Conservation (phyloP, 1,139 yeast species). For the Hemisphaericaspora xylofermentans region DNA sequence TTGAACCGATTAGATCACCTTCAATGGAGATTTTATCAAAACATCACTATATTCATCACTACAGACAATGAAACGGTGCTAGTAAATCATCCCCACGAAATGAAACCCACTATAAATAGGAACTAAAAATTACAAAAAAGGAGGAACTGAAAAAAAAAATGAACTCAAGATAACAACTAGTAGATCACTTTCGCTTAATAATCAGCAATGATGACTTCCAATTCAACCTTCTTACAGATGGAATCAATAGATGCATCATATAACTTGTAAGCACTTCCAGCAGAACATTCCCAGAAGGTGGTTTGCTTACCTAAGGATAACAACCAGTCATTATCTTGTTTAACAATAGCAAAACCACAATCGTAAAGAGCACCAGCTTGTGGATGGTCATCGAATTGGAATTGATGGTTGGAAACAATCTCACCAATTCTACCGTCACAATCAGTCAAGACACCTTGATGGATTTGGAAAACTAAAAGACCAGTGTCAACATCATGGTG, state of each 20-base stretch:
- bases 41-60: no score
- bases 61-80: no score
- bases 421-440: slow-evolving; percentile 39
- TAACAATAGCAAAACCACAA: slow-evolving; percentile 17
- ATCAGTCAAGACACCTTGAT: slow-evolving; percentile 31
- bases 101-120: no score
- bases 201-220: slow-evolving; percentile 35
- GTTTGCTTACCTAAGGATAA: slow-evolving; percentile 12
- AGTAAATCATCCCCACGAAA: no score
- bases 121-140: no score
- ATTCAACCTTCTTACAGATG: slow-evolving; percentile 39
- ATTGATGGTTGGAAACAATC: slow-evolving; percentile 46
- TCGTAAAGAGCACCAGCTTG: slow-evolving; percentile 12
- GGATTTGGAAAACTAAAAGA: slow-evolving; percentile 30
- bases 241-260: slow-evolving; percentile 40
- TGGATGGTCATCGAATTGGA: slow-evolving; percentile 47
- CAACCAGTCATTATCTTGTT: slow-evolving; percentile 22
- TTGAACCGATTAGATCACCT: no score
- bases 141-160: no score
- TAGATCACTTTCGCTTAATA: no score
- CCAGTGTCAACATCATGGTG: slow-evolving; percentile 24
- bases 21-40: no score
- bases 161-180: no score
- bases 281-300: slow-evolving; percentile 35
- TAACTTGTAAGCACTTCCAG: slow-evolving; percentile 46